These are phyloP conservation scores for Fusarium sp. DNA, from an alignment of 2,329 filamentous ascomycete species.

Conservation along the genomic window DNA sequence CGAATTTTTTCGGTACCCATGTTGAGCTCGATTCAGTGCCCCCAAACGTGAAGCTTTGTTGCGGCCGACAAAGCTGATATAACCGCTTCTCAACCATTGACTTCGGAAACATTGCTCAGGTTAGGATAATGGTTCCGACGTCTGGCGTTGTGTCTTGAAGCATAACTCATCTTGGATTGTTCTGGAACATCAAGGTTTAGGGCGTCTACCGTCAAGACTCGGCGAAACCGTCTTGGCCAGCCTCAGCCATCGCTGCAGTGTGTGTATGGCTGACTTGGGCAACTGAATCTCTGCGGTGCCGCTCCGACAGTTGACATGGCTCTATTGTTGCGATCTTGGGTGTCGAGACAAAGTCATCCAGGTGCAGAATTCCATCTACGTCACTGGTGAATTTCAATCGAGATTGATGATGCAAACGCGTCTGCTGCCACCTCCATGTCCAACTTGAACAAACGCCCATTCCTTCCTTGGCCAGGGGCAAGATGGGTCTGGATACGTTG, in stretches of 20 bases:
- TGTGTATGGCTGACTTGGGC: slow-evolving; percentile 21
- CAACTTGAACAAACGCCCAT: slow-evolving; percentile 17
- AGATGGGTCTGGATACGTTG: slow-evolving; percentile 20
- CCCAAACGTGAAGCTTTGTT: slow-evolving; percentile 20
- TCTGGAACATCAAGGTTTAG: slow-evolving; percentile 35
- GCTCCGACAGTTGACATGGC: slow-evolving; percentile 24
- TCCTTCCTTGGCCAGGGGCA: slow-evolving; percentile 29
- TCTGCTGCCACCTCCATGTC: slow-evolving; percentile 12
- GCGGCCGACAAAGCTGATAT: slow-evolving; percentile 16
- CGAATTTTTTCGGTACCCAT: slow-evolving; percentile 35
- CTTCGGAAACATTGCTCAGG: slow-evolving; percentile 21
- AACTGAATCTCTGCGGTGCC: slow-evolving; percentile 18
- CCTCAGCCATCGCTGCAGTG: slow-evolving; percentile 15
- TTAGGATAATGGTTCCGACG: slow-evolving; percentile 26
- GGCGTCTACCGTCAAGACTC: slow-evolving; percentile 22
- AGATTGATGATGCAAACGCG: slow-evolving; percentile 18
- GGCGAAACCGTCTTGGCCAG: slow-evolving; percentile 34
- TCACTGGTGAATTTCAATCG: slow-evolving; percentile 38
- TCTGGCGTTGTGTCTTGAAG: slow-evolving; percentile 20
- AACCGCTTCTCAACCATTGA: not conserved
- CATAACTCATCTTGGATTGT: slow-evolving; percentile 27
- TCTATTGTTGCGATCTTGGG: slow-evolving; percentile 17
- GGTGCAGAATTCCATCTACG: slow-evolving; percentile 20
- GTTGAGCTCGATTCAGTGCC: slow-evolving; percentile 1
- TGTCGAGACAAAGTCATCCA: slow-evolving; percentile 22